These are phyloP conservation scores for Gossypium arboreum DNA, from an alignment of 345 rosid species.

Conservation along the genomic window DNA sequence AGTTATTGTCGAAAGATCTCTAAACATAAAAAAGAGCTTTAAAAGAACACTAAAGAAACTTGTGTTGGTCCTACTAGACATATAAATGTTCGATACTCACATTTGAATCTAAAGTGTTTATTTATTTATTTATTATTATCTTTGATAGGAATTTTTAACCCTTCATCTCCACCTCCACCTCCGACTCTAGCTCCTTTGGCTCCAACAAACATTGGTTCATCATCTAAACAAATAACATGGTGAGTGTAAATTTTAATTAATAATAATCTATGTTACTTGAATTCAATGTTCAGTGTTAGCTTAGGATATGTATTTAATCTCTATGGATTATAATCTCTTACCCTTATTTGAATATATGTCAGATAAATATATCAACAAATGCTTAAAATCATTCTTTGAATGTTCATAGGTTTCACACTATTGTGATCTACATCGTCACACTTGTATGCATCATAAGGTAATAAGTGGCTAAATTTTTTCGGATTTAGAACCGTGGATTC, in stretches of 20 bases:
- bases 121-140: too few species aligned
- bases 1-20: too few species aligned
- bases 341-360: not conserved
- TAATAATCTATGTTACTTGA: not conserved
- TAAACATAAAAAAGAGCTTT: too few species aligned
- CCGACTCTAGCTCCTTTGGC: slow-evolving; percentile 15
- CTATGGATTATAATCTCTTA: not conserved
- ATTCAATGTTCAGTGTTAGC: too few species aligned
- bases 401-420: slow-evolving; percentile 7
- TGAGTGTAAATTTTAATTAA: slow-evolving; percentile 11
- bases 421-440: slow-evolving; percentile 3
- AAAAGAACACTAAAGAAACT: too few species aligned
- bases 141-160: not conserved
- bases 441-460: not conserved
- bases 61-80: not conserved
- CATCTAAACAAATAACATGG: slow-evolving; percentile 26
- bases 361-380: not conserved
- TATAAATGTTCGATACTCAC: not conserved
- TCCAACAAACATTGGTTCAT: slow-evolving; percentile 11
- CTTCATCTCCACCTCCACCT: slow-evolving; percentile 12
- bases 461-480: not conserved
- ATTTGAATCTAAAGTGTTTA: not conserved
- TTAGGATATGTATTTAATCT: not conserved
- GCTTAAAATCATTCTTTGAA: not conserved
- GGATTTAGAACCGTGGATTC: not conserved